Conservation (phyloP, 805 yeast genomes). For the Yarrowia keelungensis region DNA sequence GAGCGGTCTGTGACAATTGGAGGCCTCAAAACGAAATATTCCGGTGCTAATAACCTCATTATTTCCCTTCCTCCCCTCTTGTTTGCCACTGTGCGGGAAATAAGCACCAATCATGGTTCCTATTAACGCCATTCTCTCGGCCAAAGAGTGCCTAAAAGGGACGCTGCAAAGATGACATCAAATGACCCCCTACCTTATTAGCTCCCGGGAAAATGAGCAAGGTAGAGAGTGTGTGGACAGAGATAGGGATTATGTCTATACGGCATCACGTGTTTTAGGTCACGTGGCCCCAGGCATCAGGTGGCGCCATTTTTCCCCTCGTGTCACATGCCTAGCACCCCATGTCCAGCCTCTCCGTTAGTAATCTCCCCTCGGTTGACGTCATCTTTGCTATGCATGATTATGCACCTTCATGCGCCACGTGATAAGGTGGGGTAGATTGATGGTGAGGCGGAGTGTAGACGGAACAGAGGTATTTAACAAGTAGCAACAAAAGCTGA, state of each 20-base stretch:
- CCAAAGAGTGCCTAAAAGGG: slow-evolving; percentile 16
- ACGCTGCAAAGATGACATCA: slow-evolving; percentile 13
- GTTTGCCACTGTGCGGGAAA: slow-evolving; percentile 14
- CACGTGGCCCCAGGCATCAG: not conserved
- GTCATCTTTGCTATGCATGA: slow-evolving; percentile 29
- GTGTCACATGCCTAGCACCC: slow-evolving; percentile 1
- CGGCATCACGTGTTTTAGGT: not conserved
- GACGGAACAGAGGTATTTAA: too few relatives aligned
- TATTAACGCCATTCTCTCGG: slow-evolving; percentile 14
- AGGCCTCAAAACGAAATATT: too few relatives aligned
- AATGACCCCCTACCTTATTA: slow-evolving; percentile 10
- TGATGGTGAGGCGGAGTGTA: too few relatives aligned
- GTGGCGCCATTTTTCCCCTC: not conserved
- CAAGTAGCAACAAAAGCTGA: too few relatives aligned
- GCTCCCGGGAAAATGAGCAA: slow-evolving; percentile 4
- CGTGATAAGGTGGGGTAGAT: slow-evolving; percentile 25
- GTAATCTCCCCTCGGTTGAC: slow-evolving; percentile 24
- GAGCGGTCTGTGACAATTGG: too few relatives aligned
- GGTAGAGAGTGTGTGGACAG: too few relatives aligned
- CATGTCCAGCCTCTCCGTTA: not conserved
- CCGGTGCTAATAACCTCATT: too few relatives aligned
- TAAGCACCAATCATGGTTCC: slow-evolving; percentile 31
- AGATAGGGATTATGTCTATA: too few relatives aligned
- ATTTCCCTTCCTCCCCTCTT: too few relatives aligned
- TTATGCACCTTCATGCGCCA: slow-evolving; percentile 30